Percentiles rank a stretch among this genome's conserved stretches.
Conservation (phyloP, 2,329 filamentous ascomycete species). For the Sordariomycetes sp. region DNA sequence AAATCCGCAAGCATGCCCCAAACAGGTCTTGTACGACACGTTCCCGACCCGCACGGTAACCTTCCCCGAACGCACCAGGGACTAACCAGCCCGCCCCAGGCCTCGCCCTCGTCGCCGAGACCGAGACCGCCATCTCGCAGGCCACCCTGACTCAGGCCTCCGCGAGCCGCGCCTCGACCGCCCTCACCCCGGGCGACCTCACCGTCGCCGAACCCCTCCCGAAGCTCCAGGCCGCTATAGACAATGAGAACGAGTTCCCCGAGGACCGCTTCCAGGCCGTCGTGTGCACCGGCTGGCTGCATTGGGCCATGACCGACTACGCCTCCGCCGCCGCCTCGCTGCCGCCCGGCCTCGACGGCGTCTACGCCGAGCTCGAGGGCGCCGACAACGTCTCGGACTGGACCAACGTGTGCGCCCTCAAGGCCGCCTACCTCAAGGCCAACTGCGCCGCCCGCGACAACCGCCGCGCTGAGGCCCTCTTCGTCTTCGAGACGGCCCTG, state of each 20-base stretch:
- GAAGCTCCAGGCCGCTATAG: constrained; percentile 44
- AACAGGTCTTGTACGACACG: constrained; percentile 63
- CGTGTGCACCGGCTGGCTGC: constrained; percentile 75
- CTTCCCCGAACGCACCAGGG: neutral
- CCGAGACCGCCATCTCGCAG: constrained; percentile 54
- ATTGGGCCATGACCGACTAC: constrained; percentile 68
- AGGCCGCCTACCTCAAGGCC: constrained; percentile 68
- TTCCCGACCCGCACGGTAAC: constrained; percentile 3
- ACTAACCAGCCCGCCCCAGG: constrained; percentile 2
- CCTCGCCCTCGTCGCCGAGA: constrained; percentile 56
- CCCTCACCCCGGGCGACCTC: constrained; percentile 29
- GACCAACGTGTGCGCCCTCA: constrained; percentile 74
- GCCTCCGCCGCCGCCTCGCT: constrained; percentile 48
- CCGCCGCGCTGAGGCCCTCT: constrained; percentile 47
- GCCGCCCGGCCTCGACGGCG: constrained; percentile 50
- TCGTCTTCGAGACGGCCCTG: constrained; percentile 55
- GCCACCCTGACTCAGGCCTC: constrained; percentile 33
- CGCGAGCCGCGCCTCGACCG: constrained; percentile 27
- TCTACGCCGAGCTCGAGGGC: constrained; percentile 40
- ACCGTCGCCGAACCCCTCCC: constrained; percentile 34
- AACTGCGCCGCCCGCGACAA: constrained; percentile 42
- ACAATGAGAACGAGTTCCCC: constrained; percentile 38
- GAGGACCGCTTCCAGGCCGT: constrained; percentile 67
- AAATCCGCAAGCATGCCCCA: constrained; percentile 88
- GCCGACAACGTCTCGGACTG: constrained; percentile 53